Evolutionary conservation across 2,329 filamentous ascomycete genomes (phyloP).

Genomic region (Shiraia sp.): DNA sequence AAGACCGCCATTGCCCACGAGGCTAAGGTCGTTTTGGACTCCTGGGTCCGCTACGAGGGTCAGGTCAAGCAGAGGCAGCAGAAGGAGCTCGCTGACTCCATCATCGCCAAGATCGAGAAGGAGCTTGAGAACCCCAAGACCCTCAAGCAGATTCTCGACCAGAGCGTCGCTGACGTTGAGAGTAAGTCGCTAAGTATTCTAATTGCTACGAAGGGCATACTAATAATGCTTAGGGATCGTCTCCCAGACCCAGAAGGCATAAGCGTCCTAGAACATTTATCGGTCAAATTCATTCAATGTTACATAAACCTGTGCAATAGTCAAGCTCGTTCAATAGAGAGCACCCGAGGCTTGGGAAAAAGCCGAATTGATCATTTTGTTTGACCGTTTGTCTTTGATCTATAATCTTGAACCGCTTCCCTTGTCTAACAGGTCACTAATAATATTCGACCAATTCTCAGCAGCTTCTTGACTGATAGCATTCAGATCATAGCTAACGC

Average conservation of each 20-base stretch:
- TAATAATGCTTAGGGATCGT: slow-evolving; percentile 41
- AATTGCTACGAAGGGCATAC: neutral
- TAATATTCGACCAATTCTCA: slow-evolving; percentile 35
- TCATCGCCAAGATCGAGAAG: slow-evolving; percentile 98
- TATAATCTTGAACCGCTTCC: slow-evolving; percentile 20
- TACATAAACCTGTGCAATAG: slow-evolving; percentile 49
- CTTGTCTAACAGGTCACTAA: slow-evolving; percentile 36
- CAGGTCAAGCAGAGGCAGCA: slow-evolving; percentile 99
- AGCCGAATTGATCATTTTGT: slow-evolving; percentile 27
- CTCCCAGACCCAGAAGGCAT: slow-evolving; percentile 40
- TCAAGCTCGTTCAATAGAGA: slow-evolving; percentile 42
- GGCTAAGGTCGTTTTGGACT: slow-evolving; percentile 94
- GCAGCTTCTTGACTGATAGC: slow-evolving; percentile 39
- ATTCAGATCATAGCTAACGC: slow-evolving; percentile 48
- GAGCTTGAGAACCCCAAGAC: slow-evolving; percentile 97
- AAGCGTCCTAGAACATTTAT: slow-evolving; percentile 32
- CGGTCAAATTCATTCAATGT: slow-evolving; percentile 38
- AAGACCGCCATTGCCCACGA: slow-evolving; percentile 88
- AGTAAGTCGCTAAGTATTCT: slow-evolving; percentile 61
- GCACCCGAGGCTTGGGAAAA: slow-evolving; percentile 31
- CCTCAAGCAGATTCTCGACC: slow-evolving; percentile 95
- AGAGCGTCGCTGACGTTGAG: slow-evolving; percentile 95
- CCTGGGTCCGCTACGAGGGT: slow-evolving; percentile 97
- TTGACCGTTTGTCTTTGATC: slow-evolving; percentile 1
- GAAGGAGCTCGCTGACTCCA: slow-evolving; percentile 85